phyloP scores from a whole-genome alignment of 805 yeast species.

The Starmerella powellii region DNA sequence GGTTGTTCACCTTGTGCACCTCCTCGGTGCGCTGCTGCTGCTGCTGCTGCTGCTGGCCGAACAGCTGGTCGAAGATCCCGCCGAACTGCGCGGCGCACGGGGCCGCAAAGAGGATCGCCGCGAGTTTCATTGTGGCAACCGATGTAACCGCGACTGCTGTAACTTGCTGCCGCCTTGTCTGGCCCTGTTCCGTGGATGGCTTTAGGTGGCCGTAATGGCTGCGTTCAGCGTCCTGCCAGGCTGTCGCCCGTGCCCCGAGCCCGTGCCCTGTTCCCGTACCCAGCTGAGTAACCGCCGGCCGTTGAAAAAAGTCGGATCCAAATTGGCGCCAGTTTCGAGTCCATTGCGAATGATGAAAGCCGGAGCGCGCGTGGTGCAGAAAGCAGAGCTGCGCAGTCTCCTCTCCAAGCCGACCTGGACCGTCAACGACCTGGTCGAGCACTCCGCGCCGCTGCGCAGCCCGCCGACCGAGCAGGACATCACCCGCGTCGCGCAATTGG shows the following conservation, averaged over 20 bases:
- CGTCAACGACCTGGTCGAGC: slow-evolving; percentile 23
- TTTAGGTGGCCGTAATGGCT: no score
- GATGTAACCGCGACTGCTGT: no score
- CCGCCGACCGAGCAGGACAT: slow-evolving; percentile 18
- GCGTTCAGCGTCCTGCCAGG: not conserved
- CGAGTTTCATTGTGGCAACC: not conserved
- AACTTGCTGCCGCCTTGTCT: no score
- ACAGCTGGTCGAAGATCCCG: slow-evolving; percentile 35
- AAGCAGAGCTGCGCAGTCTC: slow-evolving; percentile 12
- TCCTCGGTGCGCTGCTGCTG: slow-evolving; percentile 29
- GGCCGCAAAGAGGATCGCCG: not conserved
- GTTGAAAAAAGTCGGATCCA: not conserved
- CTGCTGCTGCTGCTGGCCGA: slow-evolving; percentile 29
- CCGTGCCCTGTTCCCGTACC: not conserved
- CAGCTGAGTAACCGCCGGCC: not conserved
- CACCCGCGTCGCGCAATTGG: slow-evolving; percentile 13
- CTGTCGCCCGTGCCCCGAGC: not conserved
- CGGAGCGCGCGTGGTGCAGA: slow-evolving; percentile 3
- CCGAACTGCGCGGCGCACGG: slow-evolving; percentile 30
- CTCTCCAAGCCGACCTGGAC: slow-evolving; percentile 25
- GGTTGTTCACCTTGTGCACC: slow-evolving; percentile 5
- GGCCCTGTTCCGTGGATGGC: no score
- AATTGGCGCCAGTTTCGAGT: not conserved
- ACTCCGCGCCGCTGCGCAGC: slow-evolving; percentile 14
- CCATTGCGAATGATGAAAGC: slow-evolving; percentile 3